Evolutionary conservation across 306 rosid species (phyloP).

Genomic region (Corylus americana): DNA sequence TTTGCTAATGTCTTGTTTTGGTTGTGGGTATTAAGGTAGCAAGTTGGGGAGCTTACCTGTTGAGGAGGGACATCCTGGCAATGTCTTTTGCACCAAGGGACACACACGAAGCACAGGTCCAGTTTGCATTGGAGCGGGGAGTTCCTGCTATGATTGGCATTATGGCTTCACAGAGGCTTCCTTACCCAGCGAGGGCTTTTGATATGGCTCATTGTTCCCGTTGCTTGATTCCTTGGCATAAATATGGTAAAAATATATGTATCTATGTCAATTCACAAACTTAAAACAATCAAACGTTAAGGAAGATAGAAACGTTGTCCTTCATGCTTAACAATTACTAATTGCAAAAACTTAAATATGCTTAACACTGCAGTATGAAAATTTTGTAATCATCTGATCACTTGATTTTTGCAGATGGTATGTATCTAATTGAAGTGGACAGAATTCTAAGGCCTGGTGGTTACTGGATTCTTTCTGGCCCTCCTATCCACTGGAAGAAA

Average conservation of each 20-base stretch:
- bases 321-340: background rate
- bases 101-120: slow-evolving; percentile 96
- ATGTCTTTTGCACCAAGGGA: slow-evolving; percentile 99
- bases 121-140: slow-evolving; percentile 92
- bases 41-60: slow-evolving; percentile 95
- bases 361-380: background rate
- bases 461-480: slow-evolving; percentile 97
- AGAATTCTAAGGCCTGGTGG: slow-evolving; percentile 93
- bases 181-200: slow-evolving; percentile 92
- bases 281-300: background rate
- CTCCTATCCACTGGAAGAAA: slow-evolving; percentile 85
- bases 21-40: slow-evolving; percentile 63
- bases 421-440: slow-evolving; percentile 85
- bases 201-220: slow-evolving; percentile 99
- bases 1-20: background rate
- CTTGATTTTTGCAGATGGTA: slow-evolving; percentile 58
- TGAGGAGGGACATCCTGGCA: slow-evolving; percentile 72
- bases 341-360: background rate
- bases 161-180: slow-evolving; percentile 79
- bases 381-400: background rate
- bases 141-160: slow-evolving; percentile 99
- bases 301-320: background rate
- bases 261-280: background rate
- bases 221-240: slow-evolving; percentile 82
- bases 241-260: slow-evolving; percentile 43